Percentiles rank a stretch among this genome's conserved stretches.
Conservation (phyloP, 495 filamentous ascomycete species). For the Lophium mytilinum region DNA sequence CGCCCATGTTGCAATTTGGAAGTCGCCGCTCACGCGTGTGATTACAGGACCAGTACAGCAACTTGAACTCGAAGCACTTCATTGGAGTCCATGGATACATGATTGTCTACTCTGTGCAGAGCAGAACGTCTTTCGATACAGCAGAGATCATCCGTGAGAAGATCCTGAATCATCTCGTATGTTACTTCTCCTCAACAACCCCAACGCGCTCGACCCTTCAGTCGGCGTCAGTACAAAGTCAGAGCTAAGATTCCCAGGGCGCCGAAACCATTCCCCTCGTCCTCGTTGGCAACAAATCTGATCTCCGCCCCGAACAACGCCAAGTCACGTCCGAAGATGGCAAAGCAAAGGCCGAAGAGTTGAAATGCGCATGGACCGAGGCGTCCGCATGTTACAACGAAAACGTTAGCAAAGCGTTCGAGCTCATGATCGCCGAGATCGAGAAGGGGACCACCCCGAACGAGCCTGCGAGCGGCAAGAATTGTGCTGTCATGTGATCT, state of each 20-base stretch:
- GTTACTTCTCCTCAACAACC: slow-evolving; percentile 26
- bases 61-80: slow-evolving; percentile 96
- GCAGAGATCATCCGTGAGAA: slow-evolving; percentile 90
- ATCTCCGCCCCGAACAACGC: slow-evolving; percentile 85
- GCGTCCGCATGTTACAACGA: slow-evolving; percentile 87
- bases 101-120: slow-evolving; percentile 92
- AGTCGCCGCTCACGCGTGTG: background rate
- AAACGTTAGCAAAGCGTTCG: slow-evolving; percentile 89
- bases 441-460: slow-evolving; percentile 90
- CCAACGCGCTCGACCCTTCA: background rate
- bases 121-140: slow-evolving; percentile 94
- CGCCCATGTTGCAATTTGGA: background rate
- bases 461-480: slow-evolving; percentile 67
- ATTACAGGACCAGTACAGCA: slow-evolving; percentile 88
- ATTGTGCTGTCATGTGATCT: slow-evolving; percentile 73
- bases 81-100: slow-evolving; percentile 99
- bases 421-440: slow-evolving; percentile 87
- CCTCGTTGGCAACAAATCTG: slow-evolving; percentile 94
- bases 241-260: slow-evolving; percentile 47
- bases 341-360: slow-evolving; percentile 67
- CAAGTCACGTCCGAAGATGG: slow-evolving; percentile 84
- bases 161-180: slow-evolving; percentile 90
- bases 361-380: slow-evolving; percentile 90
- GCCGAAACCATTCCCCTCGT: slow-evolving; percentile 86
- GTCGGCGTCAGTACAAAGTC: too few species aligned